These are phyloP conservation scores for Microbotryum saponariae DNA, from an alignment of 1,284 basidiomycete species.

Conservation along the genomic window DNA sequence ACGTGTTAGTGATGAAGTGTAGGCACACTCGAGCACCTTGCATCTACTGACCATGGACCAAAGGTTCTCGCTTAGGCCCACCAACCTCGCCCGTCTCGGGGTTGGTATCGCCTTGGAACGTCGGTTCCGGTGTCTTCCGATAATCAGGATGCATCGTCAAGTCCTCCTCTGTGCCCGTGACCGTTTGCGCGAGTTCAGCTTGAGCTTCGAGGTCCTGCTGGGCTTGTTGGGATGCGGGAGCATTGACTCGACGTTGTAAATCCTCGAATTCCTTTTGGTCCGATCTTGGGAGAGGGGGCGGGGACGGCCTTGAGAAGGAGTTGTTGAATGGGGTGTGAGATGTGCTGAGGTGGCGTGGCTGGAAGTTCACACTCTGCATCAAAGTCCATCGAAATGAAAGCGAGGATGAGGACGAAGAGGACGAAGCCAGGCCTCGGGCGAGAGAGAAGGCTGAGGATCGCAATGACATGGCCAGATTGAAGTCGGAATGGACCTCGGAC, in stretches of 20 bases:
- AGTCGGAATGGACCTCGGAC: too few species aligned
- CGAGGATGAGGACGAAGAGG: too few species aligned
- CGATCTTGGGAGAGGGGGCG: constrained; percentile 40
- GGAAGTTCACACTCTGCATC: too few species aligned
- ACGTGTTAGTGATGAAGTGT: background rate
- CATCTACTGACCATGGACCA: constrained; percentile 35
- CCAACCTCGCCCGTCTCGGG: constrained; percentile 51
- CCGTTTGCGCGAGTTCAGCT: background rate
- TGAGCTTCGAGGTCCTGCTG: constrained; percentile 3
- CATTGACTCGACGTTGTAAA: constrained; percentile 29
- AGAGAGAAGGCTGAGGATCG: too few species aligned
- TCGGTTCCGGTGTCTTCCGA: constrained; percentile 38
- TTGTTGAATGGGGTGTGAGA: background rate
- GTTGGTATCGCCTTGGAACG: constrained; percentile 51
- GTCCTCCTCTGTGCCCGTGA: constrained; percentile 6
- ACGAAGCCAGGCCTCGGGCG: too few species aligned
- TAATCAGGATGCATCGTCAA: constrained; percentile 41
- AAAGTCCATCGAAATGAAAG: too few species aligned
- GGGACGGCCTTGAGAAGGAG: constrained; percentile 39
- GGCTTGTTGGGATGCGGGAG: constrained; percentile 15
- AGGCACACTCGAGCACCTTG: too few species aligned
- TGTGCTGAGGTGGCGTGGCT: too few species aligned
- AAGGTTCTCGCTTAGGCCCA: constrained; percentile 52
- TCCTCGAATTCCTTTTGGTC: constrained; percentile 45
- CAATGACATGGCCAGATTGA: too few species aligned